Evolutionary conservation across 441 rosid species (phyloP).

Genomic region (Capsella rubella): DNA sequence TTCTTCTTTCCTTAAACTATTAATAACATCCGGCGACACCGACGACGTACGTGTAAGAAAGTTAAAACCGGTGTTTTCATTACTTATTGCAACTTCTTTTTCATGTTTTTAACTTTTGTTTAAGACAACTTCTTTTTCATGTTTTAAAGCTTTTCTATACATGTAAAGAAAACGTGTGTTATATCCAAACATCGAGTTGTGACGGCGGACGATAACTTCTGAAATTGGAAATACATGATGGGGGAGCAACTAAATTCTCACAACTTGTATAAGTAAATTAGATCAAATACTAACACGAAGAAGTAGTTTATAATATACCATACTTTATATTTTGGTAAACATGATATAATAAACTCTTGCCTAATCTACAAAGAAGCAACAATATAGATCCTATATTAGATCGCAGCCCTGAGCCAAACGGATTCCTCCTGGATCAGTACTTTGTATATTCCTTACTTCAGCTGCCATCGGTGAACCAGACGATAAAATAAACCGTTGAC

Average conservation of each 20-base stretch:
- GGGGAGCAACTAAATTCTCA: not conserved
- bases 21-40: not conserved
- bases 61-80: not conserved
- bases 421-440: not conserved
- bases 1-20: not conserved
- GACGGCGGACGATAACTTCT: conserved; percentile 17
- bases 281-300: not conserved
- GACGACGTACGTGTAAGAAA: not conserved
- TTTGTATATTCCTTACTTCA: not conserved
- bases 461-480: conserved; percentile 38
- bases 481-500: conserved; percentile 32
- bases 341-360: no score
- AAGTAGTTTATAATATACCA: no score
- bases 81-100: no score
- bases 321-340: no score
- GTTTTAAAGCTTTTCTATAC: no score
- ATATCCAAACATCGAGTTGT: not conserved
- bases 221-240: conserved; percentile 26
- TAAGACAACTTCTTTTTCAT: no score
- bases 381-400: no score
- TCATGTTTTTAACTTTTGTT: no score
- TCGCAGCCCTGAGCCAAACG: conserved; percentile 5
- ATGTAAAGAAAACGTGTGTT: conserved; percentile 9
- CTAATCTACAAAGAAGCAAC: no score
- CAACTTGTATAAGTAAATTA: conserved; percentile 20